phyloP scores from a whole-genome alignment of 768 basidiomycete genomes.

The Exsudoporus frostii region DNA sequence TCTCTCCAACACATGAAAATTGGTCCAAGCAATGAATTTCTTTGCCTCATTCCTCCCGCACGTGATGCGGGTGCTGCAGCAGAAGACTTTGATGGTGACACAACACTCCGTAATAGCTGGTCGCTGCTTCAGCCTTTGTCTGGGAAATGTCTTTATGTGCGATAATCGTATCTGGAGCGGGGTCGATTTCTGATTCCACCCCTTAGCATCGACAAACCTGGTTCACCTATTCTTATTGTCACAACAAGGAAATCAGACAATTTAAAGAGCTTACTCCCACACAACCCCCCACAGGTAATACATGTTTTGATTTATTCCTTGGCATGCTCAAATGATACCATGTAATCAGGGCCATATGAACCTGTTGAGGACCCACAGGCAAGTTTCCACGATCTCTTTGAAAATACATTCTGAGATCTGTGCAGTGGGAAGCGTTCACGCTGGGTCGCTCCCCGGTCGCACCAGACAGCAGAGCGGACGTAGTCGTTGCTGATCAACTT shows the following conservation, averaged over 20 bases:
- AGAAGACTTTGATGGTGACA: slow-evolving; percentile 56
- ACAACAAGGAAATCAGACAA: slow-evolving; percentile 92
- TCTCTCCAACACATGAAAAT: slow-evolving; percentile 74
- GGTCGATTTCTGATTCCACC: slow-evolving; percentile 31
- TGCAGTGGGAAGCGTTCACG: slow-evolving; percentile 77
- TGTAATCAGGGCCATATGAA: slow-evolving; percentile 57
- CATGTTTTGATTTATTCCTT: slow-evolving; percentile 16
- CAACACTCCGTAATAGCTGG: slow-evolving; percentile 76
- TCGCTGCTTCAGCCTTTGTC: slow-evolving; percentile 75
- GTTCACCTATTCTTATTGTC: slow-evolving; percentile 98
- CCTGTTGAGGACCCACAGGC: slow-evolving; percentile 87
- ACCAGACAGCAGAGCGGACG: slow-evolving; percentile 58
- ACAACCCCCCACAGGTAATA: slow-evolving; percentile 64
- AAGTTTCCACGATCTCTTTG: slow-evolving; percentile 33
- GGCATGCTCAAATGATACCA: slow-evolving; percentile 21
- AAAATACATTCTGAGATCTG: slow-evolving; percentile 19
- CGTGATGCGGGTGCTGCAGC: slow-evolving; percentile 42
- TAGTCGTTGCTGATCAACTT: slow-evolving; percentile 62
- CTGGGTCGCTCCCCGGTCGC: slow-evolving; percentile 65
- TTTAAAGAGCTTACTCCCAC: slow-evolving; percentile 79
- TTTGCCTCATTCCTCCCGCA: slow-evolving; percentile 75
- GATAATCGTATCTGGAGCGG: slow-evolving; percentile 36
- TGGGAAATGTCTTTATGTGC: slow-evolving; percentile 82
- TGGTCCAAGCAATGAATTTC: slow-evolving; percentile 63
- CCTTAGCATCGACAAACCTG: slow-evolving; percentile 79